These are phyloP conservation scores for Ogataea salicorniae DNA, from an alignment of 805 yeast species.

Conservation along the genomic window DNA sequence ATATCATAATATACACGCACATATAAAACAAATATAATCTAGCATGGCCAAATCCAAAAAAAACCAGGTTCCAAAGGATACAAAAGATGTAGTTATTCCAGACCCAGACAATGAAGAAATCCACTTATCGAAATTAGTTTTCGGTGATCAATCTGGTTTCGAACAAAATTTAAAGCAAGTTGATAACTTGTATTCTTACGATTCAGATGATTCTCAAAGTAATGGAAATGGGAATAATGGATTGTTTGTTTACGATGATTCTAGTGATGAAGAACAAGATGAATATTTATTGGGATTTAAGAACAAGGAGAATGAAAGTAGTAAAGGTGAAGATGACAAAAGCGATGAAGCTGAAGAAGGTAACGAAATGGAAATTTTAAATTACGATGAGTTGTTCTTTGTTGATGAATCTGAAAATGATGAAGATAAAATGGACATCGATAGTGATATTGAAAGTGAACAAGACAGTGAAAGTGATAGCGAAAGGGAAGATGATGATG, in stretches of 20 bases:
- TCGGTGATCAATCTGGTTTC: conserved; percentile 81
- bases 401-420: conserved; percentile 43
- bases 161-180: conserved; percentile 56
- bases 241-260: conserved; percentile 20
- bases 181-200: conserved; percentile 49
- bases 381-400: conserved; percentile 49
- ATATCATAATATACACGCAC: neutral
- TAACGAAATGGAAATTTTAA: conserved; percentile 29
- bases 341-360: conserved; percentile 24
- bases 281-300: conserved; percentile 34
- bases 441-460: conserved; percentile 24
- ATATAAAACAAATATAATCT: neutral
- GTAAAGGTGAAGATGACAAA: conserved; percentile 28
- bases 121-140: conserved; percentile 73
- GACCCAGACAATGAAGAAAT: conserved; percentile 84
- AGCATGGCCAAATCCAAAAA: conserved; percentile 10
- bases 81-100: conserved; percentile 34
- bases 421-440: conserved; percentile 33
- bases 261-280: conserved; percentile 26
- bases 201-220: conserved; percentile 34
- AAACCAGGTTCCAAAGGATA: conserved; percentile 1
- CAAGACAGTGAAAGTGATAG: conserved; percentile 28
- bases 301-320: conserved; percentile 32
- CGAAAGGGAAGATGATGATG: conserved; percentile 32
- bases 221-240: conserved; percentile 20